A percentile compares a stretch with the other conserved stretches of the same genome.
phyloP scores from a whole-genome alignment of 805 yeast species.

The Saccharomyces paradoxus region DNA sequence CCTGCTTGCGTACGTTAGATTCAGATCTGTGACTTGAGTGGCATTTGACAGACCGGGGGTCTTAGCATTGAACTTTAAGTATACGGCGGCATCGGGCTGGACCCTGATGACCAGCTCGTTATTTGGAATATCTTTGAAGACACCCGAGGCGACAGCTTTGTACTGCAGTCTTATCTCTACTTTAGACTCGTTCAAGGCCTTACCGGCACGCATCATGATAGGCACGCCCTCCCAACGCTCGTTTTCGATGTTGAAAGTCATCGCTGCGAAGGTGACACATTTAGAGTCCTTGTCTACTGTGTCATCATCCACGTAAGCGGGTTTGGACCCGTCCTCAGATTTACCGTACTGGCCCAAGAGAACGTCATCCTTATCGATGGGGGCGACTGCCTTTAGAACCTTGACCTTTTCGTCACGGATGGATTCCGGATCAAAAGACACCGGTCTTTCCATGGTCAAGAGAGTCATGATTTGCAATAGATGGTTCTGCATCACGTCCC shows the following conservation, averaged over 20 bases:
- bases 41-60: slow-evolving; percentile 83
- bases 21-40: slow-evolving; percentile 82
- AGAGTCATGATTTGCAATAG: slow-evolving; percentile 84
- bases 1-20: slow-evolving; percentile 73
- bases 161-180: slow-evolving; percentile 93
- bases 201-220: slow-evolving; percentile 90
- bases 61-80: slow-evolving; percentile 87
- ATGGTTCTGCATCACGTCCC: slow-evolving; percentile 98
- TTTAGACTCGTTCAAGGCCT: slow-evolving; percentile 89
- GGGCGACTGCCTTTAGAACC: slow-evolving; percentile 72
- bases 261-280: slow-evolving; percentile 88
- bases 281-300: slow-evolving; percentile 76
- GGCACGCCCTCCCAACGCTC: slow-evolving; percentile 99
- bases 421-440: slow-evolving; percentile 82
- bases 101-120: slow-evolving; percentile 90
- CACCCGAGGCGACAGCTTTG: slow-evolving; percentile 75
- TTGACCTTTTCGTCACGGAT: slow-evolving; percentile 94
- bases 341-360: slow-evolving; percentile 81
- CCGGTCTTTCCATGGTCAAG: slow-evolving; percentile 93
- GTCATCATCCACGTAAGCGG: slow-evolving; percentile 85
- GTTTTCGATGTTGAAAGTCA: slow-evolving; percentile 68
- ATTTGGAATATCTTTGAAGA: slow-evolving; percentile 72
- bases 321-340: slow-evolving; percentile 82
- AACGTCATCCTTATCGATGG: slow-evolving; percentile 56
- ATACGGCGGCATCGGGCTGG: slow-evolving; percentile 92